Percentiles rank a stretch among this genome's conserved stretches.
phyloP scores from a whole-genome alignment of 2,329 filamentous ascomycete genomes.

The Colletotrichum graminicola region DNA sequence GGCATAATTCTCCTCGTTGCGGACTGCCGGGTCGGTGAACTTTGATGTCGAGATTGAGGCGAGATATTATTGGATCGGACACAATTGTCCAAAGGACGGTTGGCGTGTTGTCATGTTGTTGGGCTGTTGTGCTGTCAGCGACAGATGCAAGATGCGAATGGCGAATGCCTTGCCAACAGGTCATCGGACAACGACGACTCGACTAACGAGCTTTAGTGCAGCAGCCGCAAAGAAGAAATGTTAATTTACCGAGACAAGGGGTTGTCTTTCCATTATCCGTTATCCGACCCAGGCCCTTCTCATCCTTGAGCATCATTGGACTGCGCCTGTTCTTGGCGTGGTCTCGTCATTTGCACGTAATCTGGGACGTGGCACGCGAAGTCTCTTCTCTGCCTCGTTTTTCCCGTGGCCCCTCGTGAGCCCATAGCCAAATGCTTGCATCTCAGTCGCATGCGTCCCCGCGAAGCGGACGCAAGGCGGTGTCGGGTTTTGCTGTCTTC shows the following conservation, averaged over 20 bases:
- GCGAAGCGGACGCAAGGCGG: not conserved
- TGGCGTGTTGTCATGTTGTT: not conserved
- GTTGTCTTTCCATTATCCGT: not conserved
- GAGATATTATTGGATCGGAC: not conserved
- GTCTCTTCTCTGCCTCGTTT: not conserved
- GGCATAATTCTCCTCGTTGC: not conserved
- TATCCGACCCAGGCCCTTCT: not conserved
- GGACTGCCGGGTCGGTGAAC: not conserved
- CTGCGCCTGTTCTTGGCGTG: not conserved
- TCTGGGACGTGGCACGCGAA: not conserved
- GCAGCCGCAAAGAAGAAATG: not conserved
- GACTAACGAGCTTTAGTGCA: not conserved
- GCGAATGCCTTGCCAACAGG: not conserved
- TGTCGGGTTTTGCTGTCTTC: too few species aligned
- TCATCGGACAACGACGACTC: not conserved
- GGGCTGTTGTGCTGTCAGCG: not conserved
- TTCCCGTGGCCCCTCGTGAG: not conserved
- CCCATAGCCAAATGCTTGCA: not conserved
- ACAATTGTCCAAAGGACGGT: not conserved
- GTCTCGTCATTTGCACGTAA: constrained; percentile 7
- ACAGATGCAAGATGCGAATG: not conserved
- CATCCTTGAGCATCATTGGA: not conserved
- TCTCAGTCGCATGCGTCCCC: not conserved
- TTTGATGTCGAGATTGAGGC: not conserved
- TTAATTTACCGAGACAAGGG: not conserved